Conservation (phyloP, 441 rosid species). For the Erysimum pusillum region DNA sequence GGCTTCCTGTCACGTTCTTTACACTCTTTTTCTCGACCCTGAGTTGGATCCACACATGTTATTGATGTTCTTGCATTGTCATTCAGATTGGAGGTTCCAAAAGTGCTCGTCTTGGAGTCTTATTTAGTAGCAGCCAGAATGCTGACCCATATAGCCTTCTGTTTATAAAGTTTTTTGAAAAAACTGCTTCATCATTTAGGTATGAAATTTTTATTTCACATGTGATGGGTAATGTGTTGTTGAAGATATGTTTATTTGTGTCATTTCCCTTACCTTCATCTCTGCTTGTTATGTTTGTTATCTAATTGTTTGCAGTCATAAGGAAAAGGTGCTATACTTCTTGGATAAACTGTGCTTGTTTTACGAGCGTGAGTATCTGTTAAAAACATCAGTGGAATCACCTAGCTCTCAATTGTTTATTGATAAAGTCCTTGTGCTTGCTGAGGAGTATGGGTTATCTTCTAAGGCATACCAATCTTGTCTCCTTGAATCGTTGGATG, state of each 20-base stretch:
- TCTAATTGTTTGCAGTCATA: constrained; percentile 68
- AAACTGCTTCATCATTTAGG: constrained; percentile 80
- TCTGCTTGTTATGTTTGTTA: constrained; percentile 31
- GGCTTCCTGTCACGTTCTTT: constrained; percentile 31
- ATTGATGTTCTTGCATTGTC: constrained; percentile 46
- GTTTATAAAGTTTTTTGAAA: constrained; percentile 73
- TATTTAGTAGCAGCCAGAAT: constrained; percentile 69
- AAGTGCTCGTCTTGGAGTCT: constrained; percentile 84
- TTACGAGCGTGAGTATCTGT: constrained; percentile 71
- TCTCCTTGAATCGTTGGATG: constrained; percentile 60
- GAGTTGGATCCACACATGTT: constrained; percentile 24
- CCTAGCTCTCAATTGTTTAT: constrained; percentile 63
- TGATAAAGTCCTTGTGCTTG: constrained; percentile 77
- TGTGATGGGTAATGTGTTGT: constrained; percentile 26
- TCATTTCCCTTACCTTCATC: constrained; percentile 22
- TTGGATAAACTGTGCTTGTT: constrained; percentile 81
- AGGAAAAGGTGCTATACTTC: constrained; percentile 74
- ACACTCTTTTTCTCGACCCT: constrained; percentile 24
- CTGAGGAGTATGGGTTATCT: constrained; percentile 75
- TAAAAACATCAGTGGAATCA: constrained; percentile 59
- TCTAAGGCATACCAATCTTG: constrained; percentile 64
- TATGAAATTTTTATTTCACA: constrained; percentile 50
- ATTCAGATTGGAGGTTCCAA: constrained; percentile 85
- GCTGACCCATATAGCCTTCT: constrained; percentile 65
- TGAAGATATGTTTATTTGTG: constrained; percentile 17